These are phyloP conservation scores for grape (Vitis vinifera) DNA, from an alignment of 164 flowering plant species.

Conservation along the genomic window DNA sequence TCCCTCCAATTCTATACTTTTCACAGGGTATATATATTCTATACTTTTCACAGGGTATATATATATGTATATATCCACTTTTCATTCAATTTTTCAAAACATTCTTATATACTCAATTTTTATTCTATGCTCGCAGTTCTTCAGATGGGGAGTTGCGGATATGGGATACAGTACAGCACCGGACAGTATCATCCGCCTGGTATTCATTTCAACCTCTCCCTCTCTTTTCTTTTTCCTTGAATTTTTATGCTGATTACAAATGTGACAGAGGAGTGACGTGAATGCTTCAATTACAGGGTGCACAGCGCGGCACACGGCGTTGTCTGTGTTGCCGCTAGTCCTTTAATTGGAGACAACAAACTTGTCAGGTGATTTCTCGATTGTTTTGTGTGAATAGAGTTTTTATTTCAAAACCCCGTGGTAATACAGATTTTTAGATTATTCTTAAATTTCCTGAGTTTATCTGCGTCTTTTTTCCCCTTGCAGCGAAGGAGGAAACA, in stretches of 20 bases:
- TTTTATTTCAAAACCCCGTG: neutral
- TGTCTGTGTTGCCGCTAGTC: slow-evolving; percentile 54
- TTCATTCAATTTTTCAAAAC: neutral
- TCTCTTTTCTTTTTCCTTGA: neutral
- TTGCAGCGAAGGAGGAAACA: no score
- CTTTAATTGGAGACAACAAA: slow-evolving; percentile 57
- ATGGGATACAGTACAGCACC: slow-evolving; percentile 76
- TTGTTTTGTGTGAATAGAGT: neutral
- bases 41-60: slow-evolving; percentile 65
- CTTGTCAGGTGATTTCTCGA: slow-evolving; percentile 57
- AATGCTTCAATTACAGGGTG: slow-evolving; percentile 45
- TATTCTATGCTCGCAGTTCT: slow-evolving; percentile 34
- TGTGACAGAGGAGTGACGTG: neutral
- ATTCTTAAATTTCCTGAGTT: no score
- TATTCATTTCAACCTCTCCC: slow-evolving; percentile 12
- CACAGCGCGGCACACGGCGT: slow-evolving; percentile 86
- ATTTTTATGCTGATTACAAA: neutral
- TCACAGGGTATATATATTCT: slow-evolving; percentile 54
- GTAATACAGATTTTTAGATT: no score
- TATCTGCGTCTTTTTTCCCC: no score
- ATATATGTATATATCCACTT: neutral
- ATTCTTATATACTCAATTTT: neutral
- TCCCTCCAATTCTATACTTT: slow-evolving; percentile 50
- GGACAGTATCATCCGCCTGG: slow-evolving; percentile 80
- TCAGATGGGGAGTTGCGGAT: slow-evolving; percentile 85